Base-by-base conservation (phyloP, 768 basidiomycete genomes). In the Tulasnella sp. region DNA sequence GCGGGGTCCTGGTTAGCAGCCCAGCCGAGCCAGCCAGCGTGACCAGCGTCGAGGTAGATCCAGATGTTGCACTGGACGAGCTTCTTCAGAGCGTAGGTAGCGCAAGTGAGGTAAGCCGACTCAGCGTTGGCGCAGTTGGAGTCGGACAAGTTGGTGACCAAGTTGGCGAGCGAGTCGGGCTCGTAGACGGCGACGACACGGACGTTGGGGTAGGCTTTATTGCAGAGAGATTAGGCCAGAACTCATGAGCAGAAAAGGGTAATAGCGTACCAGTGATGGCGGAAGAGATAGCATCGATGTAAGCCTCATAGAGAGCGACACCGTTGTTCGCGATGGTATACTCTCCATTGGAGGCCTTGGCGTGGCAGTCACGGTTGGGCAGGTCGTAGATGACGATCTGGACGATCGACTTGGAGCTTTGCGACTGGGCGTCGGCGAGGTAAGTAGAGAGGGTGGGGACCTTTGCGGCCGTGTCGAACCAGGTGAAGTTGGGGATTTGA, bases 141-240 rank as follows among this genome's bases (percentile, higher is more conserved):
- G 40, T 89, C 87, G 82, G 82, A 88, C 81, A 89, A 79, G 86
- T 90, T 91, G 81, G 89, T 90, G 80, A 91, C 89, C 79, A 91
- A 80, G 84, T 90, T 90, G 76, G 89, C 89, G 70, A 91, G 83
- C 54, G 89, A 89, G 81, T 90, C 90, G 78, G 90, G 89, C 81
- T 90, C 89, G 73, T 89, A 86, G 81, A 89, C 88, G 70, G 89
- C 89, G 54, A 90, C 85, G 78, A 91, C 87, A 74, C 88, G 87
- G 78, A 89, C 88, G 79, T 87, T 85, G 69, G 89, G 89, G 84
- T 83, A 89, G 77, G 85, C 87, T 73, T 34, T 72, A n/a, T 12
- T 37, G 17, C 22, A 19, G 34, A 25, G 25, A 11, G 15, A 5
- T 38, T 36, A 77, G 73, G 17, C 3, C 9, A n/a, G 22, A 42